Percentiles rank a stretch among this genome's conserved stretches.
These are phyloP conservation scores for Taphrina betulina DNA, from an alignment of 1,139 yeast species.

Conservation along the genomic window DNA sequence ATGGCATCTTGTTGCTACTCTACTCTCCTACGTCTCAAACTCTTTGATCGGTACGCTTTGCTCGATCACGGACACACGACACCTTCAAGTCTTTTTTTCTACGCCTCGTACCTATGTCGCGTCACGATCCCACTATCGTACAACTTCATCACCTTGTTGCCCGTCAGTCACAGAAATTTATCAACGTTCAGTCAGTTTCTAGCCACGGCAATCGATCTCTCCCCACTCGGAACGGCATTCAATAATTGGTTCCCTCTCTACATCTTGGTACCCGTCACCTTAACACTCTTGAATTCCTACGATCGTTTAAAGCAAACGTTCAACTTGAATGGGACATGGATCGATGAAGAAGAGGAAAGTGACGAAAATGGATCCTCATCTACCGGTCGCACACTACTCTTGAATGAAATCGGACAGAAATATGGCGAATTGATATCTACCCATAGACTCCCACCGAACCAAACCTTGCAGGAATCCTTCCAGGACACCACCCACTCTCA, in stretches of 20 bases:
- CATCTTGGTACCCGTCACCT: constrained; percentile 62
- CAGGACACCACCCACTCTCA: too few relatives aligned
- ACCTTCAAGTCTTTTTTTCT: constrained; percentile 71
- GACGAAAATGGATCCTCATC: constrained; percentile 10
- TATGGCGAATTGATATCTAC: constrained; percentile 14
- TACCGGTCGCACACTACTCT: constrained; percentile 3
- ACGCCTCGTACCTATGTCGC: constrained; percentile 77
- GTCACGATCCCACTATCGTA: constrained; percentile 78
- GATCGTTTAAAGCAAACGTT: constrained; percentile 3
- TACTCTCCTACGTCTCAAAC: constrained; percentile 64
- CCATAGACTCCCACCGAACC: too few relatives aligned
- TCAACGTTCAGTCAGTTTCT: constrained; percentile 56
- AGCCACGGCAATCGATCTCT: constrained; percentile 71
- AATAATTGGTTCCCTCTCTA: constrained; percentile 75
- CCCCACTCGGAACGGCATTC: constrained; percentile 69
- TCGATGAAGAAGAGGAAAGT: constrained; percentile 7
- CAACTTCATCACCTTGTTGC: constrained; percentile 63
- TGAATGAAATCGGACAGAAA: background rate
- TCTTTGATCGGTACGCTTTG: constrained; percentile 74
- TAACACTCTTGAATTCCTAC: constrained; percentile 56
- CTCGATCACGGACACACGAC: constrained; percentile 65
- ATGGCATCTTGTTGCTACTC: constrained; percentile 67
- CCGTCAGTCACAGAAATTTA: constrained; percentile 45
- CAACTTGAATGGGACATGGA: constrained; percentile 3
- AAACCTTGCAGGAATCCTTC: too few relatives aligned